A percentile compares a stretch with the other conserved stretches of the same genome.
These are phyloP conservation scores for Kodamaea alishanica DNA, from an alignment of 1,139 yeast genomes.

Conservation along the genomic window DNA sequence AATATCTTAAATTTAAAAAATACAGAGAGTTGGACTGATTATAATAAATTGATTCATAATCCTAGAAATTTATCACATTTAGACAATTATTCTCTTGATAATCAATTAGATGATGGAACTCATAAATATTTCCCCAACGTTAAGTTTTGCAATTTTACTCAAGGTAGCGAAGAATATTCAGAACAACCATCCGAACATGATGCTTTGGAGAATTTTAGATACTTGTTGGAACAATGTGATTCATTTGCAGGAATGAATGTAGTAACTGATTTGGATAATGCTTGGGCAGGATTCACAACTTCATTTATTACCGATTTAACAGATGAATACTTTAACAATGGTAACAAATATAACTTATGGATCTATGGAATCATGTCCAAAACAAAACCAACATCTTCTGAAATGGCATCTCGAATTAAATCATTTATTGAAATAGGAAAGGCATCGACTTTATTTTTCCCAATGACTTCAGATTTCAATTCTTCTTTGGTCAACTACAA, in stretches of 20 bases:
- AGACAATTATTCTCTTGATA: slow-evolving; percentile 48
- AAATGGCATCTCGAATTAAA: slow-evolving; percentile 40
- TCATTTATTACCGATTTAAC: slow-evolving; percentile 50
- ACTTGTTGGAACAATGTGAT: slow-evolving; percentile 75
- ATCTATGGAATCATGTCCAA: slow-evolving; percentile 20
- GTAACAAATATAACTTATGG: slow-evolving; percentile 45
- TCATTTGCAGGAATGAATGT: slow-evolving; percentile 65
- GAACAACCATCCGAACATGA: slow-evolving; percentile 37
- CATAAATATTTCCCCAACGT: slow-evolving; percentile 31
- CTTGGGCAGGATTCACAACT: slow-evolving; percentile 80
- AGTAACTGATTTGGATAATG: slow-evolving; percentile 64
- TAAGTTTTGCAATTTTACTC: slow-evolving; percentile 24
- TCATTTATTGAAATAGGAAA: slow-evolving; percentile 44
- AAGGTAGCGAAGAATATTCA: slow-evolving; percentile 32
- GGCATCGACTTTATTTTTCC: slow-evolving; percentile 49
- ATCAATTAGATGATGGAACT: slow-evolving; percentile 14
- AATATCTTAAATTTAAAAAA: slow-evolving; percentile 33
- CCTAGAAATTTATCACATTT: slow-evolving; percentile 58
- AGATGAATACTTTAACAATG: slow-evolving; percentile 72
- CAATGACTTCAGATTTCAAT: slow-evolving; percentile 25
- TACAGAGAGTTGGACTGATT: slow-evolving; percentile 79
- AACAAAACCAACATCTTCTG: slow-evolving; percentile 2
- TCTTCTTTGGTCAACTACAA: slow-evolving; percentile 14
- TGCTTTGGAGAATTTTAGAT: slow-evolving; percentile 57
- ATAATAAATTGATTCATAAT: slow-evolving; percentile 61